Base-by-base conservation (phyloP, 257 asterid species). In the Gardenia jasminoides region DNA sequence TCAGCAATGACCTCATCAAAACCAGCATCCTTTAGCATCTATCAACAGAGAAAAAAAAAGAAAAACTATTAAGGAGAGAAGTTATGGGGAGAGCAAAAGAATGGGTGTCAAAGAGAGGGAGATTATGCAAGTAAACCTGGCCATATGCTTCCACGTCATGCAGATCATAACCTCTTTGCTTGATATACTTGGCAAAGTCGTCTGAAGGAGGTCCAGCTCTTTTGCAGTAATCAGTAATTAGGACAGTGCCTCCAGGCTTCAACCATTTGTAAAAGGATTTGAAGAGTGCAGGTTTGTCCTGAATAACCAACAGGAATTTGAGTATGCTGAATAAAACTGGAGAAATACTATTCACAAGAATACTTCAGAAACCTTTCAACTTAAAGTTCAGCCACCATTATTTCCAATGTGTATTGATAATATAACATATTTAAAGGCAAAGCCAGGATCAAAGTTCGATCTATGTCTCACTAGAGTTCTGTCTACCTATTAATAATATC, bases 11-110 rank as follows among this genome's bases (percentile, higher is more conserved):
- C 99, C 56, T 93, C 92, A 48, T 77, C 84, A 81, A 93, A 96
- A 76, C 98, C 98, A 66, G 97, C 97, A 87, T 92, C 95, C 65
- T 84, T 80, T 70, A 96, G 98, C 97, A 96, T 96, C 99, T 96
- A 85, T 54, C 74, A 48, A 75, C 47, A 62, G 39, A 69, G 47
- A 65, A 70, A 65, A 67, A 11, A 16, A 54, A n/a, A n/a, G n/a
- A n/a, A n/a, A n/a, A n/a, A n/a, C n/a, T n/a, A n/a, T n/a, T 54
- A 41, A 36, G 58, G 72, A 41, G 67, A 67, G n/a, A 28, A 71
- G 12, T 6, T 4, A 64, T 26, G n/a, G 26, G 16, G 59, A 7
- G 39, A 8, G 26, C 4, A 8, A 7, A 19, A 6, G 50, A 10
- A 19, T 6, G 24, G 13, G 26, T 36, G 41, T 36, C 41, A 36